Base-by-base conservation (phyloP, 345 rosid genomes). In the Anacardium occidentale region DNA sequence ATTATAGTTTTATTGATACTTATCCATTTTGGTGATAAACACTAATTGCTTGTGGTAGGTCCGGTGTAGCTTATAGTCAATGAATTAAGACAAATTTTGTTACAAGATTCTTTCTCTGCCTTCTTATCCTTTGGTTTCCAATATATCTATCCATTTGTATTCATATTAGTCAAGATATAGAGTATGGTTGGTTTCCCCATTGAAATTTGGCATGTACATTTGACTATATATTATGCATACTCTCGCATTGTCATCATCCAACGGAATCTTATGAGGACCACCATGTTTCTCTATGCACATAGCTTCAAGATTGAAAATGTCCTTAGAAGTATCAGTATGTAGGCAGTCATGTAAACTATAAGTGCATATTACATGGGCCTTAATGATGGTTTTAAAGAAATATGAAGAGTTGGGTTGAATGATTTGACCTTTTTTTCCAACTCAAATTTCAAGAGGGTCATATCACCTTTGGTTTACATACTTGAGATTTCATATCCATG, bases 11-110 rank as follows among this genome's bases (percentile, higher is more conserved):
- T 3, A 21, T 26, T 37, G 7, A 58, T 20, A 2, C 63, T 1
- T 29, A 3, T 3, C 32, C 1, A 25, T 14, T 5, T 3, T 25
- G 11, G 25, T 45, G 72, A 25, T 25, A 8, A 44, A 12, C n/a
- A 6, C 8, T n/a, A 44, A 25, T 57, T 57, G 32, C 54, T 24
- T 37, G 5, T 40, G 58, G 59, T 66, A 51, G 56, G 44, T n/a
- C 42, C 55, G 55, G 11, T 69, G 32, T 42, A 44, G 62, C 40
- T 47, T 17, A 15, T 24, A 11, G 55, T 57, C 44, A 22, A 24
- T 69, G 64, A 42, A 44, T n/a, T 57, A 42, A 17, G 62, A 69
- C n/a, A 37, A 3, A 4, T 69, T 18, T 40, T 69, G 32, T 15
- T 57, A 17, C 42, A 25, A 29, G 73, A 9, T 40, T 55, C 40